Conservation (phyloP, 352 stramenopile genomes). For the Globisporangium acanthophoron region DNA sequence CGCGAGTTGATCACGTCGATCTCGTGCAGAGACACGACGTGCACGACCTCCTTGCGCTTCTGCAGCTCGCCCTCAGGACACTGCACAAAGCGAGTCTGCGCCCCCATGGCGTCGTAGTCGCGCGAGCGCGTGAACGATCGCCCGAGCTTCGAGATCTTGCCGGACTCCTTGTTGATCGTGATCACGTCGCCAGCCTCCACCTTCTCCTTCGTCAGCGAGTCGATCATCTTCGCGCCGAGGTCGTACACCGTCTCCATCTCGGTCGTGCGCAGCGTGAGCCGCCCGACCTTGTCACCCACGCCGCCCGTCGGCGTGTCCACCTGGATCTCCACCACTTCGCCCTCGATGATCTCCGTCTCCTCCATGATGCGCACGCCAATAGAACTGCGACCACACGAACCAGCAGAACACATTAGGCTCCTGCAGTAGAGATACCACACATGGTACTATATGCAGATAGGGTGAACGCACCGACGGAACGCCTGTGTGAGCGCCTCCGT, state of each 20-base stretch:
- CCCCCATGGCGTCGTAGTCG: slow-evolving; percentile 99
- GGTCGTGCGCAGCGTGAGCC: slow-evolving; percentile 97
- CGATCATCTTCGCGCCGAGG: slow-evolving; percentile 99
- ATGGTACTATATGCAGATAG: not conserved
- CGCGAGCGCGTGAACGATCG: slow-evolving; percentile 95
- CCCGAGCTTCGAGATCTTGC: slow-evolving; percentile 98
- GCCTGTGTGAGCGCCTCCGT: slow-evolving; percentile 99
- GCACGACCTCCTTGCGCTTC: slow-evolving; percentile 98
- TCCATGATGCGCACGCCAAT: slow-evolving; percentile 99
- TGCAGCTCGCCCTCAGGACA: slow-evolving; percentile 96
- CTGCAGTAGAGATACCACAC: not conserved
- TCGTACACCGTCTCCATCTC: slow-evolving; percentile 99
- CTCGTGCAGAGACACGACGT: slow-evolving; percentile 97
- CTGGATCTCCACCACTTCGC: slow-evolving; percentile 99
- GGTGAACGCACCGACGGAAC: slow-evolving; percentile 72
- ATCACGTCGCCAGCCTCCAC: slow-evolving; percentile 98
- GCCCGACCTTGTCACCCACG: slow-evolving; percentile 80
- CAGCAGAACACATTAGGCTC: not conserved
- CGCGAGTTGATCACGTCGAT: slow-evolving; percentile 99
- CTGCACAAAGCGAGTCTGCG: slow-evolving; percentile 82
- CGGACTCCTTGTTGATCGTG: slow-evolving; percentile 99
- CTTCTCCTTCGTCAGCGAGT: slow-evolving; percentile 98
- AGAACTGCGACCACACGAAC: slow-evolving; percentile 31
- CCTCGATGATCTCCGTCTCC: slow-evolving; percentile 99
- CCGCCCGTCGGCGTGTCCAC: slow-evolving; percentile 88